phyloP scores from a whole-genome alignment of 495 filamentous ascomycete genomes.

The Xylaria nigripes region DNA sequence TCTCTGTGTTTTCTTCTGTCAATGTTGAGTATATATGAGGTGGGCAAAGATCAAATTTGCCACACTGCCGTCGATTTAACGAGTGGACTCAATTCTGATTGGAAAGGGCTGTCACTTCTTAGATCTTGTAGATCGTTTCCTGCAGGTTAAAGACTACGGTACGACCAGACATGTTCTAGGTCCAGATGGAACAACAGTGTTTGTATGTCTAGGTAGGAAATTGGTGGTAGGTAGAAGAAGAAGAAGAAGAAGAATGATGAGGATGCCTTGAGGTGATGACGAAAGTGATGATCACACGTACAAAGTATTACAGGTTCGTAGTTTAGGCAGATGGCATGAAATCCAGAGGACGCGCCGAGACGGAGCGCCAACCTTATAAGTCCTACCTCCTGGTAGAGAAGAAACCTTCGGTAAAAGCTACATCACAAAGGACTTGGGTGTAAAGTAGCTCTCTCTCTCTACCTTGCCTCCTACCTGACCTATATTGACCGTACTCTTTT shows the following conservation, averaged over 20 bases:
- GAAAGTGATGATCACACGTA: no score
- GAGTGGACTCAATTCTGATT: not conserved
- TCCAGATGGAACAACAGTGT: not conserved
- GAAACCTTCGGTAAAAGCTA: no score
- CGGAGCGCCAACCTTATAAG: conserved; percentile 1
- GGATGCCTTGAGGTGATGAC: not conserved
- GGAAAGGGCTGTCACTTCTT: not conserved
- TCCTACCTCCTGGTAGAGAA: no score
- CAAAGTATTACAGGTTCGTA: not conserved
- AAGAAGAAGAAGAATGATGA: not conserved
- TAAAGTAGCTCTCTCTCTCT: no score
- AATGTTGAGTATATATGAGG: not conserved
- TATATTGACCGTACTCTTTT: no score
- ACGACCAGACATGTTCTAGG: not conserved
- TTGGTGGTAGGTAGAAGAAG: not conserved
- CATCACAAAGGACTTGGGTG: no score
- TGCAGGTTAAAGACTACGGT: not conserved
- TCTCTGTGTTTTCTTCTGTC: no score
- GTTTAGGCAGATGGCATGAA: no score
- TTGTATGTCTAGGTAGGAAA: not conserved
- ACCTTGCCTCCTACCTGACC: no score
- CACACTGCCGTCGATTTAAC: not conserved
- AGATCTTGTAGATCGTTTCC: not conserved
- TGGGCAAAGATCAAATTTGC: not conserved
- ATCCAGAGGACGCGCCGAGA: not conserved